A percentile compares a stretch with the other conserved stretches of the same genome.
These are phyloP conservation scores for Mycosphaerella sp. DNA, from an alignment of 2,329 filamentous ascomycete genomes.

Conservation along the genomic window DNA sequence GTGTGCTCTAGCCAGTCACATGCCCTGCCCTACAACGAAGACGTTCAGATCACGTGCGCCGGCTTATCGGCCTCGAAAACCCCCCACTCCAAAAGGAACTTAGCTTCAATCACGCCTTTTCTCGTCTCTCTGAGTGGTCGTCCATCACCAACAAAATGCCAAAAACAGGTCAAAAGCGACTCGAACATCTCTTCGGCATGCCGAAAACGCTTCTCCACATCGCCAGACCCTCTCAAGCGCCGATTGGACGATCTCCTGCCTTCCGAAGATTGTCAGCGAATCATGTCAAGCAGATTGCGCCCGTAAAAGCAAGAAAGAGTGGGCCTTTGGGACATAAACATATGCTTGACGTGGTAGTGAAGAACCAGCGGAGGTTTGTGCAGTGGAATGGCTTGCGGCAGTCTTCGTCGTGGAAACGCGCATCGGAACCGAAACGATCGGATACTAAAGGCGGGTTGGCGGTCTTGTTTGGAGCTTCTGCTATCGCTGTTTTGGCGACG, in stretches of 20 bases:
- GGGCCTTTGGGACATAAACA: conserved; percentile 1
- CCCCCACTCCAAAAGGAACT: conserved; percentile 1
- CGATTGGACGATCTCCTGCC: conserved; percentile 11
- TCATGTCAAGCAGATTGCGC: conserved; percentile 19
- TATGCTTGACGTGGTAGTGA: conserved; percentile 3
- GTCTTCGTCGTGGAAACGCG: conserved; percentile 13
- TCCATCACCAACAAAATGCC: conserved; percentile 7
- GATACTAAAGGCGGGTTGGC: conserved; percentile 19
- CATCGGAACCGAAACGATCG: conserved; percentile 14
- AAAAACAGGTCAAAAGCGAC: conserved; percentile 10
- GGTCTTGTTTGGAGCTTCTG: conserved; percentile 19
- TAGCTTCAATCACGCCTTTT: conserved; percentile 9
- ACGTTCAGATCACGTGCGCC: conserved; percentile 1
- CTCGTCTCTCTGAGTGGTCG: conserved; percentile 4
- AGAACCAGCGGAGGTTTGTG: conserved; percentile 12
- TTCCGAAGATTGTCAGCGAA: conserved; percentile 15
- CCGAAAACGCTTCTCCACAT: conserved; percentile 14
- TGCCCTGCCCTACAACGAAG: too few species aligned
- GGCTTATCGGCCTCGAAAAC: neutral
- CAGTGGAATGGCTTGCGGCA: conserved; percentile 17
- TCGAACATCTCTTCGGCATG: conserved; percentile 15
- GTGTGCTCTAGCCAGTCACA: too few species aligned
- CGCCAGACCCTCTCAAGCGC: conserved; percentile 1
- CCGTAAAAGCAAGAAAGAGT: conserved; percentile 16
- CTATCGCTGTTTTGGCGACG: conserved; percentile 20